phyloP scores from a whole-genome alignment of 2,329 filamentous ascomycete genomes.

The Penicillium fuscoglaucum region DNA sequence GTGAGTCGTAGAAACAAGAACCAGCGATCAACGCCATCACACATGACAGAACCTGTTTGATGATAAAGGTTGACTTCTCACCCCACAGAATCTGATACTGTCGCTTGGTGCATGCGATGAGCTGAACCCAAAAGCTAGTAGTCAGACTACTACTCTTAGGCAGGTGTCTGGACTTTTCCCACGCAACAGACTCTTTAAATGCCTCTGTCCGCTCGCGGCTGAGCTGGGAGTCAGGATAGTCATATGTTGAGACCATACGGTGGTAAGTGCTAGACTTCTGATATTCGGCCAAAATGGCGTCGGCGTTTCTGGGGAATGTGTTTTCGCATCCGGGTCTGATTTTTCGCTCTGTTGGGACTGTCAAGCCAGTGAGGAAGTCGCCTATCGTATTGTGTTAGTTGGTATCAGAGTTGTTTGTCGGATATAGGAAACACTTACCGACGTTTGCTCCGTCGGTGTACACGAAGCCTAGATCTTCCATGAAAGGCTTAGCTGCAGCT shows the following conservation, averaged over 20 bases:
- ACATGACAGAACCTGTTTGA: slow-evolving; percentile 60
- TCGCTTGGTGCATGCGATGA: slow-evolving; percentile 56
- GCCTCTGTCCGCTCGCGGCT: slow-evolving; percentile 47
- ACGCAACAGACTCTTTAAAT: slow-evolving; percentile 55
- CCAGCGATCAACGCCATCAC: slow-evolving; percentile 62
- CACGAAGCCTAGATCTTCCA: slow-evolving; percentile 64
- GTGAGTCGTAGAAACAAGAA: slow-evolving; percentile 66
- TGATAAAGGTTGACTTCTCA: slow-evolving; percentile 62
- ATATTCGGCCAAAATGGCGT: slow-evolving; percentile 51
- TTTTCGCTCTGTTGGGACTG: slow-evolving; percentile 53
- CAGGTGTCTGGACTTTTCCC: slow-evolving; percentile 58
- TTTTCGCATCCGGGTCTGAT: slow-evolving; percentile 44
- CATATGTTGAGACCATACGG: slow-evolving; percentile 57
- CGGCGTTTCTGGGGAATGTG: slow-evolving; percentile 45
- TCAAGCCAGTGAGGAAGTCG: slow-evolving; percentile 67
- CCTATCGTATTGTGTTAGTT: slow-evolving; percentile 40
- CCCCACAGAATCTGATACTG: slow-evolving; percentile 67
- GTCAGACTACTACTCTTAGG: slow-evolving; percentile 57
- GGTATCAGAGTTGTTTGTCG: neutral
- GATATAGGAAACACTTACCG: neutral
- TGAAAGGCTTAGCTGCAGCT: slow-evolving; percentile 60
- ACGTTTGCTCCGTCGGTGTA: slow-evolving; percentile 61
- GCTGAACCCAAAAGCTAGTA: slow-evolving; percentile 54
- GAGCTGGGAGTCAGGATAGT: slow-evolving; percentile 54
- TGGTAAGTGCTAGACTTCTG: slow-evolving; percentile 52